Evolutionary conservation across 371 early-diverging fungal species (phyloP), one percentile per base, ranked within the genome.

Genomic region (Mortierella sp.): DNA sequence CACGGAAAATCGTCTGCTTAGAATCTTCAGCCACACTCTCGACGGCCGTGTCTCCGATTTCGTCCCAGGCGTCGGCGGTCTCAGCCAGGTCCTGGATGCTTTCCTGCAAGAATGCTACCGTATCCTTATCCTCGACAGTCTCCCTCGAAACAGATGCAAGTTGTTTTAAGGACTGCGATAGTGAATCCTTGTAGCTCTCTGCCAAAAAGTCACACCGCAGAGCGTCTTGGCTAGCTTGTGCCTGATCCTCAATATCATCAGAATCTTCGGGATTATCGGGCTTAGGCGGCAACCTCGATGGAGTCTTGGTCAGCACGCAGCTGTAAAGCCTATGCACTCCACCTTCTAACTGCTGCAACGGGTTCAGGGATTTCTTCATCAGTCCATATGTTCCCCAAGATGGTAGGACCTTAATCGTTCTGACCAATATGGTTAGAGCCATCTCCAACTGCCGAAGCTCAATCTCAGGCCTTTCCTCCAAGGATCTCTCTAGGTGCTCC

Each of bases 401-500:
- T 1, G 62, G 72, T 10, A 66, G 3, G 14, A 22, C 45, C 39
- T 62, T 66, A 35, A 66, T 43, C 18, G 39, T 72, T 54, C 62
- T 22, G 40, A 72, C 54, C 52, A 66, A 20, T 39, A 61, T 18
- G 6, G 62, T 43, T 11, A 61, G 9, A 0, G 20, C 66, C 5
- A 51, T 61, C 49, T 72, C 72, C 40, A 72, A 28, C 54, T 72
- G 66, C 18, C 18, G 39, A 2, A 72, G 62, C 26, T 66, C 61
- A 10, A 39, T 11, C 8, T 66, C 52, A 18, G 51, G 20, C 24
- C 18, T 30, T 1, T 30, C 52, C 52, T 47, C 51, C n/a, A 59
- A 12, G 3, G 59, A 49, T 3, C 9, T 24, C 28, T 32, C 9
- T 43, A 71, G 28, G 1, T 20, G 64, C 3, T 26, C 32, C 39